Conservation (phyloP, 129 eudicot species). For the Lactuca sativa region DNA sequence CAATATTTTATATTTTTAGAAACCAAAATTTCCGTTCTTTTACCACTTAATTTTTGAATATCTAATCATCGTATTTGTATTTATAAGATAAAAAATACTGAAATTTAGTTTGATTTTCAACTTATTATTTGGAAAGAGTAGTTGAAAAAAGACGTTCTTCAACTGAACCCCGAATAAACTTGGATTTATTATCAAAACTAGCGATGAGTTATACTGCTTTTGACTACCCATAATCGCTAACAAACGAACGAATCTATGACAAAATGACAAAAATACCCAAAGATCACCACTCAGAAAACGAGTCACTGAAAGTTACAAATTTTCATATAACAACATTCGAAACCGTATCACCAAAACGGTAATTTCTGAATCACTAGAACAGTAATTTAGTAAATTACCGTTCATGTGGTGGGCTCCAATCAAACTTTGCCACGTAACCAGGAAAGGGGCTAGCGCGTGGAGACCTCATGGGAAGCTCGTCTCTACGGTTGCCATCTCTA, state of each 20-base stretch:
- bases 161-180: not conserved
- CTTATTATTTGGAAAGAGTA: not conserved
- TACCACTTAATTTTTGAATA: too few relatives aligned
- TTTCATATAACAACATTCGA: conserved; percentile 29
- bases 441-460: conserved; percentile 57
- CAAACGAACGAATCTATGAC: conserved; percentile 1
- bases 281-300: not conserved
- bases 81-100: not conserved
- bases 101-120: not conserved
- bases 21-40: not conserved
- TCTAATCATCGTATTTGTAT: not conserved
- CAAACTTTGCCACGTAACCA: conserved; percentile 28
- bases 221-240: conserved; percentile 14
- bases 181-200: conserved; percentile 19
- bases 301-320: not conserved
- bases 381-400: conserved; percentile 20
- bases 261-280: conserved; percentile 11
- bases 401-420: conserved; percentile 32
- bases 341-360: not conserved
- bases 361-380: not conserved
- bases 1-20: conserved; percentile 3
- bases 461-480: conserved; percentile 49
- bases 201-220: conserved; percentile 10
- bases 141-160: not conserved
- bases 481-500: conserved; percentile 39